Evolutionary conservation across 352 stramenopile species (phyloP).

Genomic region (Phytopythium sindhum): DNA sequence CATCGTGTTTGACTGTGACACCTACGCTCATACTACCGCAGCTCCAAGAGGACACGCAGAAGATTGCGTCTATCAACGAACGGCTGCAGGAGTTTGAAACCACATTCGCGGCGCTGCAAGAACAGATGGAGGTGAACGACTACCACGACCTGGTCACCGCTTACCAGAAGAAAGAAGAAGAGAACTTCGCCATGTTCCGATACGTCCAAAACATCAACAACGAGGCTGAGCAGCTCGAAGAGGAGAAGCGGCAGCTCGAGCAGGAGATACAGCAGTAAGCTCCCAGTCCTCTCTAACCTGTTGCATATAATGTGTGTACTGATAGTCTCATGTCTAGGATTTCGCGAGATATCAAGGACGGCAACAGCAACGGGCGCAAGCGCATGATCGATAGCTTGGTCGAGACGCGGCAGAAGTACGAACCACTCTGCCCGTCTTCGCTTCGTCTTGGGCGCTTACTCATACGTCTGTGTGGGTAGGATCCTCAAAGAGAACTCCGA

Average conservation of each 20-base stretch:
- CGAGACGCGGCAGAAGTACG: conserved; percentile 64
- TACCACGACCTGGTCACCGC: conserved; percentile 55
- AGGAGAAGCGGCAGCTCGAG: conserved; percentile 64
- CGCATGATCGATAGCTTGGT: conserved; percentile 72
- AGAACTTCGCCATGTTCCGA: conserved; percentile 78
- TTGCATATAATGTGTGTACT: neutral
- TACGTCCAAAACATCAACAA: conserved; percentile 82
- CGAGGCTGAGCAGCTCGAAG: conserved; percentile 77
- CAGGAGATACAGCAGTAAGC: conserved; percentile 56
- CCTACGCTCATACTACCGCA: conserved; percentile 9
- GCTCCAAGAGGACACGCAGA: conserved; percentile 68
- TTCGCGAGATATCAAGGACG: conserved; percentile 50
- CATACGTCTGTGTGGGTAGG: conserved; percentile 17
- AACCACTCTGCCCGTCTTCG: neutral
- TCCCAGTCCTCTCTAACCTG: neutral
- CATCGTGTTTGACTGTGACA: neutral
- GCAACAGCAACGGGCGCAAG: conserved; percentile 60
- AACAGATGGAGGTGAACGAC: conserved; percentile 63
- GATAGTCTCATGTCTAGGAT: neutral
- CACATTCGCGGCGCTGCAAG: conserved; percentile 54
- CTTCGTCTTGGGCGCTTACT: neutral
- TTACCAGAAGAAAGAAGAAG: conserved; percentile 72
- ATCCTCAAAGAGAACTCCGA: conserved; percentile 78
- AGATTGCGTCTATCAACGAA: conserved; percentile 65
- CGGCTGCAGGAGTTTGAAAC: conserved; percentile 73